Evolutionary conservation across 73 alveolate genomes (phyloP).

Genomic region (Stentor coeruleus): DNA sequence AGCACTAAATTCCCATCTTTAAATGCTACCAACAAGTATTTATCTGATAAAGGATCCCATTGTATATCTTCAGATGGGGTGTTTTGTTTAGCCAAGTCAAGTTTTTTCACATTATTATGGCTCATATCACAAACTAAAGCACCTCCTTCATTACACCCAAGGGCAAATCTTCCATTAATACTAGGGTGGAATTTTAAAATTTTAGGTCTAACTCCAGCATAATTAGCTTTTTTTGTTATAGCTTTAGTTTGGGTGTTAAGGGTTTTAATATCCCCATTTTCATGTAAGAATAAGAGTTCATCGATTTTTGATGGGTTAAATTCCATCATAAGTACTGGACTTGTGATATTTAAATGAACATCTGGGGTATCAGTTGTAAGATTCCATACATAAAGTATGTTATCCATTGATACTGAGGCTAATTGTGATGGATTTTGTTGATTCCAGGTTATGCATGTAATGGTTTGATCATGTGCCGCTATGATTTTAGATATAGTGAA

Average conservation of each 20-base stretch:
- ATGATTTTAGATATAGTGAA: conserved; percentile 38
- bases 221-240: background rate
- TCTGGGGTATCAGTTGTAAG: conserved; percentile 29
- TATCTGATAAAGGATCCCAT: conserved; percentile 40
- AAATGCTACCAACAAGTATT: conserved; percentile 38
- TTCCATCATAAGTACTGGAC: conserved; percentile 32
- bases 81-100: too few relatives aligned
- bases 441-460: conserved; percentile 43
- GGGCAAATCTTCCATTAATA: conserved; percentile 33
- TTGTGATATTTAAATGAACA: conserved; percentile 28
- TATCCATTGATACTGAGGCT: conserved; percentile 10
- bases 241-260: background rate
- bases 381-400: conserved; percentile 23
- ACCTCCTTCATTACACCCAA: conserved; percentile 60
- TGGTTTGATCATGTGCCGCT: conserved; percentile 45
- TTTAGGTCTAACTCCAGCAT: conserved; percentile 30
- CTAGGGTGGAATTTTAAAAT: conserved; percentile 52
- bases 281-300: conserved; percentile 31
- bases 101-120: too few relatives aligned
- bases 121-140: too few relatives aligned
- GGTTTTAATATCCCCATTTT: conserved; percentile 33
- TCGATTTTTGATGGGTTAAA: conserved; percentile 33
- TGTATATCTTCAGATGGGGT: background rate
- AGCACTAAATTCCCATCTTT: conserved; percentile 42
- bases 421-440: conserved; percentile 13